Evolutionary conservation across 768 basidiomycete genomes (phyloP).

Genomic region (Rubroboletus pulcherrimus): DNA sequence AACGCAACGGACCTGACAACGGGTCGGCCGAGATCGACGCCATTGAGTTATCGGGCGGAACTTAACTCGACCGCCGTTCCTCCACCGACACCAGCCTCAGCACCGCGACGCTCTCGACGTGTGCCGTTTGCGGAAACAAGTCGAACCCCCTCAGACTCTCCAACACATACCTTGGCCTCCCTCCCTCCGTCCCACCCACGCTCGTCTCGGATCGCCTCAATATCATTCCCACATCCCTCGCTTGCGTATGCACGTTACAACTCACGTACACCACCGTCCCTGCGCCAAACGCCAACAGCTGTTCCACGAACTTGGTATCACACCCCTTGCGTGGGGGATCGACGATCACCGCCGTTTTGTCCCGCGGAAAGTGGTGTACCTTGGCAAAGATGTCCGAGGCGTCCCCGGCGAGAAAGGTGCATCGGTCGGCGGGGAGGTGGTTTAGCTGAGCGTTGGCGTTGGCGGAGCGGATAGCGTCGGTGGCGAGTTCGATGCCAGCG

Average conservation of each 20-base stretch:
- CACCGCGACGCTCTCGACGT: conserved; percentile 82
- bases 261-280: conserved; percentile 83
- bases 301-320: conserved; percentile 72
- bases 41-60: background rate
- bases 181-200: conserved; percentile 34
- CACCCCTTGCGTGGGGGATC: conserved; percentile 97
- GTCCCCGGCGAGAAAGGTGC: conserved; percentile 74
- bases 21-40: background rate
- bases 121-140: conserved; percentile 93
- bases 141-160: conserved; percentile 89
- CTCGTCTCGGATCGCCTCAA: conserved; percentile 40
- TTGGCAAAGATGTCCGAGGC: conserved; percentile 80
- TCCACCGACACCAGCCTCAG: conserved; percentile 41
- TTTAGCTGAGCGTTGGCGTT: conserved; percentile 66
- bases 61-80: background rate
- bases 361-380: conserved; percentile 62
- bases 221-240: conserved; percentile 80
- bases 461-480: conserved; percentile 66
- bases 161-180: conserved; percentile 59
- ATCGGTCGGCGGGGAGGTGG: conserved; percentile 49
- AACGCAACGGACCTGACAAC: too few species aligned
- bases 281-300: conserved; percentile 68
- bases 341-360: conserved; percentile 66
- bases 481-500: conserved; percentile 84
- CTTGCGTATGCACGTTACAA: conserved; percentile 94